Evolutionary conservation across 2,329 filamentous ascomycete genomes (phyloP).

Genomic region (Bretziella fagacearum): DNA sequence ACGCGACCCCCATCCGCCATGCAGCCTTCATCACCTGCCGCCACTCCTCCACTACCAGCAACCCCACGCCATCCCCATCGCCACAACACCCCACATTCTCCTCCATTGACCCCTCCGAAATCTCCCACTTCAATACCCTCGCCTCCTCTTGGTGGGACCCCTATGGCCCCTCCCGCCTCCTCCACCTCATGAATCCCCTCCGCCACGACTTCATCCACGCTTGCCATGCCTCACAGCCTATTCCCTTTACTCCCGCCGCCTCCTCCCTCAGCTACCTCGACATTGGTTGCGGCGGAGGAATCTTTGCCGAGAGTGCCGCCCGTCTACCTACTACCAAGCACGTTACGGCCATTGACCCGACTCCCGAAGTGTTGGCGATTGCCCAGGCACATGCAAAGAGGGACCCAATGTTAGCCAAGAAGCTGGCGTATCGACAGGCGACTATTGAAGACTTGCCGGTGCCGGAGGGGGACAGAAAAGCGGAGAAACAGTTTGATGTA

Average conservation of each 20-base stretch:
- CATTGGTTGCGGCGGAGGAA: conserved; percentile 88
- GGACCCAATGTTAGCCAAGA: conserved; percentile 49
- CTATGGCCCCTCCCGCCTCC: conserved; percentile 73
- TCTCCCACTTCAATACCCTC: conserved; percentile 86
- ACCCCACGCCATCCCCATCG: not conserved
- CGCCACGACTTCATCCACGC: conserved; percentile 77
- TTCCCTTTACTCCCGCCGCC: conserved; percentile 22
- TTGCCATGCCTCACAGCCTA: conserved; percentile 43
- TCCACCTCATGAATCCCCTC: conserved; percentile 96
- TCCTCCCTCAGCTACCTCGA: conserved; percentile 58
- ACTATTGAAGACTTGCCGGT: conserved; percentile 53
- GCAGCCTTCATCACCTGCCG: not conserved
- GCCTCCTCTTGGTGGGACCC: conserved; percentile 96
- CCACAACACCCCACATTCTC: conserved; percentile 25
- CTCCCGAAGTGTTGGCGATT: conserved; percentile 53
- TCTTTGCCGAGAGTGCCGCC: conserved; percentile 80
- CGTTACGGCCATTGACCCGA: conserved; percentile 67
- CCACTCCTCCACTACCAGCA: conserved; percentile 16
- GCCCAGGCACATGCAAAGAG: conserved; percentile 58
- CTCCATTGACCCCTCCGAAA: conserved; percentile 73
- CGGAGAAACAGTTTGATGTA: conserved; percentile 48
- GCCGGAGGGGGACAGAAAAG: conserved; percentile 20
- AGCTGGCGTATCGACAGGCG: conserved; percentile 57
- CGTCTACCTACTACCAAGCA: conserved; percentile 43
- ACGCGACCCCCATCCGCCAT: not conserved